Percentiles rank a stretch among this genome's conserved stretches.
These are phyloP conservation scores for Nemania diffusa DNA, from an alignment of 2,329 filamentous ascomycete species.

Conservation along the genomic window DNA sequence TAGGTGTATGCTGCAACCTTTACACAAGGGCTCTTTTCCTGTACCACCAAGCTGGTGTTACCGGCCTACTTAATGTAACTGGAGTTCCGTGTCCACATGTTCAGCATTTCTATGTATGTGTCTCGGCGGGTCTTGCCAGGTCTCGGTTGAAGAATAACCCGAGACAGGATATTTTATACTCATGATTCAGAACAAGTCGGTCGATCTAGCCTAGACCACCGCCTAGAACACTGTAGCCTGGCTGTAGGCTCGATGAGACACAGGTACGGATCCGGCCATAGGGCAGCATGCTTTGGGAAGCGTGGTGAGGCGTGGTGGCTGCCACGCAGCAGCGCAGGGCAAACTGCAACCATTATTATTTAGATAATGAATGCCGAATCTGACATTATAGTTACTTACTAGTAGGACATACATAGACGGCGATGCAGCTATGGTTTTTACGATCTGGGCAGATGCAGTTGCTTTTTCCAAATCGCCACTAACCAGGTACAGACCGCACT, in stretches of 20 bases:
- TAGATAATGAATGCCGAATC: conserved; percentile 11
- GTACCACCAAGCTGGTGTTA: no score
- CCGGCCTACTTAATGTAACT: no score
- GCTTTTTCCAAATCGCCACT: conserved; percentile 23
- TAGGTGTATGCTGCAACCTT: no score
- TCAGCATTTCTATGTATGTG: no score
- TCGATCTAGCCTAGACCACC: neutral
- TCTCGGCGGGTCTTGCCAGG: no score
- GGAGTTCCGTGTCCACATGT: no score
- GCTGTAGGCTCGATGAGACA: neutral
- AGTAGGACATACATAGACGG: no score
- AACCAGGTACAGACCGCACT: neutral
- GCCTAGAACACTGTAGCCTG: no score
- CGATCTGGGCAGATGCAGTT: conserved; percentile 25
- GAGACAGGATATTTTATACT: no score
- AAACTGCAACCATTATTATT: neutral
- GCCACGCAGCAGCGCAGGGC: neutral
- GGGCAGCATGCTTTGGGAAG: no score
- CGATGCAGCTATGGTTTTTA: conserved; percentile 19
- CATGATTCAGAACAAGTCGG: neutral
- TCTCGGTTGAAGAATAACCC: neutral
- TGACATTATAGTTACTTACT: conserved; percentile 6
- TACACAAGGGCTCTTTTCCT: no score
- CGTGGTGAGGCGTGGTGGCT: conserved; percentile 4
- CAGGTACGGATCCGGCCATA: neutral